Percentiles rank a stretch among this genome's conserved stretches.
phyloP scores from a whole-genome alignment of 2,329 filamentous ascomycete species.

The Claviceps sp. region DNA sequence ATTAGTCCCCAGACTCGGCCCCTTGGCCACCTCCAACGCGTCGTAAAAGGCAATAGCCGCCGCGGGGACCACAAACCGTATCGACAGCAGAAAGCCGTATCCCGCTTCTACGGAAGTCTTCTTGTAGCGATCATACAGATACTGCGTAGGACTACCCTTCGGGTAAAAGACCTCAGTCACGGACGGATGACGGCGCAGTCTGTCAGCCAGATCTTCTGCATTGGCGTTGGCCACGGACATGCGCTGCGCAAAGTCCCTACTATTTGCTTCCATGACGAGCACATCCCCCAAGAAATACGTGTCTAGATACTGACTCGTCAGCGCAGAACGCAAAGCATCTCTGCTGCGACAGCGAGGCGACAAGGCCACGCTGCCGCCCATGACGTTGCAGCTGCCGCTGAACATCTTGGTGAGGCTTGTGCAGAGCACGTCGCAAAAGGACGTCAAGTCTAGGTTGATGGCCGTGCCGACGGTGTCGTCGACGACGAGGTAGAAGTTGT shows the following conservation, averaged over 20 bases:
- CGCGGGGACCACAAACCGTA: conserved; percentile 28
- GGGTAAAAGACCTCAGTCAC: conserved; percentile 27
- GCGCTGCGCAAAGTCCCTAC: conserved; percentile 20
- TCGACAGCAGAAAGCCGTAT: conserved; percentile 37
- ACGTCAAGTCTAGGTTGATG: conserved; percentile 31
- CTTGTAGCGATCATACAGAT: conserved; percentile 20
- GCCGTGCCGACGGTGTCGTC: conserved; percentile 34
- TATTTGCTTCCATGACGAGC: conserved; percentile 25
- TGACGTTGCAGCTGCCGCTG: conserved; percentile 39
- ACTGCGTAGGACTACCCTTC: conserved; percentile 21
- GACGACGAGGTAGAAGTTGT: conserved; percentile 26
- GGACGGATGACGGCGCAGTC: conserved; percentile 12
- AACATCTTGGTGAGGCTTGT: conserved; percentile 42
- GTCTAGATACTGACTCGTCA: conserved; percentile 11
- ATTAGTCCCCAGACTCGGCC: conserved; percentile 38
- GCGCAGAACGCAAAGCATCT: conserved; percentile 13
- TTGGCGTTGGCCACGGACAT: conserved; percentile 17
- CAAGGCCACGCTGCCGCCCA: conserved; percentile 32
- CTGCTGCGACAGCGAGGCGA: conserved; percentile 27
- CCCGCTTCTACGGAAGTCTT: conserved; percentile 19
- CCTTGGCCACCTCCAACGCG: conserved; percentile 30
- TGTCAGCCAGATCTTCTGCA: conserved; percentile 13
- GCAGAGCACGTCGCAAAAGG: conserved; percentile 33
- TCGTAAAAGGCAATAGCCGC: conserved; percentile 34
- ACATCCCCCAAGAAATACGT: conserved; percentile 14